Evolutionary conservation across 176 grass and related monocot genomes (phyloP).

Genomic region (Aechmea fasciata): DNA sequence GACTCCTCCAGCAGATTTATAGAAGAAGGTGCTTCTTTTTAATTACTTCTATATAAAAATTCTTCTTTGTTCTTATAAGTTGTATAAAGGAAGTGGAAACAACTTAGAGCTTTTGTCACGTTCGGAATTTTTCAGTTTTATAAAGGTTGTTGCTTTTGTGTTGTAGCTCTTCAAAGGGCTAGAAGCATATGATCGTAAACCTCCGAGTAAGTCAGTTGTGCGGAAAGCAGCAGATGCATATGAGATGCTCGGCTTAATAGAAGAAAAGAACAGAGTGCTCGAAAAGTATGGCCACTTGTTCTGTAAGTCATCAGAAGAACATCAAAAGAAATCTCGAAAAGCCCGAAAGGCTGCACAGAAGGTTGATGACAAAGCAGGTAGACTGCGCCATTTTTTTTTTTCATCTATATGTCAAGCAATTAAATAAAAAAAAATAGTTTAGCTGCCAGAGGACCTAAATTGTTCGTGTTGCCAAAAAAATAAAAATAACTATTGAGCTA

Average conservation of each 20-base stretch:
- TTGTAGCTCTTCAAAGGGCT: slow-evolving; percentile 56
- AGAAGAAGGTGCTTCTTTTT: background rate
- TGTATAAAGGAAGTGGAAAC: background rate
- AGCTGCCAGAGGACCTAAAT: background rate
- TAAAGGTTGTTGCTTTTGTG: slow-evolving; percentile 3
- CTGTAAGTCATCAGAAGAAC: slow-evolving; percentile 28
- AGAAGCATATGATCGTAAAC: slow-evolving; percentile 62
- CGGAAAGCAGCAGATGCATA: slow-evolving; percentile 79
- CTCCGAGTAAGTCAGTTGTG: slow-evolving; percentile 52
- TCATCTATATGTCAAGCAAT: background rate
- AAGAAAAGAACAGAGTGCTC: slow-evolving; percentile 60
- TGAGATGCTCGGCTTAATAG: slow-evolving; percentile 58
- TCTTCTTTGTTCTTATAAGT: background rate
- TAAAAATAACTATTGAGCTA: too few species aligned
- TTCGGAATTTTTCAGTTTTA: slow-evolving; percentile 1
- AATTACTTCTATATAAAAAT: background rate
- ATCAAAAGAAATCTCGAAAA: slow-evolving; percentile 26
- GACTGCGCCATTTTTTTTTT: slow-evolving; percentile 4
- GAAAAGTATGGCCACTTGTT: slow-evolving; percentile 56
- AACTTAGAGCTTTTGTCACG: background rate
- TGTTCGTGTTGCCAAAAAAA: background rate
- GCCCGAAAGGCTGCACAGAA: slow-evolving; percentile 22
- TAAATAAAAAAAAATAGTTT: slow-evolving; percentile 6
- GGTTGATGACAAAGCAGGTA: slow-evolving; percentile 16
- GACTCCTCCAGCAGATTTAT: background rate